A percentile compares a stretch with the other conserved stretches of the same genome.
Conservation (phyloP, 2,329 filamentous ascomycete genomes). For the Pestalotiopsis sp. region DNA sequence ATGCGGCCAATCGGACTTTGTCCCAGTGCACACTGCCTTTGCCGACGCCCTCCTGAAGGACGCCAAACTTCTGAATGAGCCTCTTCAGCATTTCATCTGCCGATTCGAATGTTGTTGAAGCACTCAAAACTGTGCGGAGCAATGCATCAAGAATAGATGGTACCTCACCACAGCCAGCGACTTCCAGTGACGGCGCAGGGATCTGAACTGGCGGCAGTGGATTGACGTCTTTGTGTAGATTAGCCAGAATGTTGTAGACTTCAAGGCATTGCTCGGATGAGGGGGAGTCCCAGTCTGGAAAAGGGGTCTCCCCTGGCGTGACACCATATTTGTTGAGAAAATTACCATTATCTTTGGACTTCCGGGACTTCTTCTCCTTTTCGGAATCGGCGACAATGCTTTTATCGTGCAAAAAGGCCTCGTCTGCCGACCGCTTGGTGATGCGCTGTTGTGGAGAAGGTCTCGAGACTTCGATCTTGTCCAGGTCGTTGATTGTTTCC, state of each 20-base stretch:
- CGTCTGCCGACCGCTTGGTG: not conserved
- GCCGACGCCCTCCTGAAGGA: constrained; percentile 63
- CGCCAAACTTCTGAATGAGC: constrained; percentile 66
- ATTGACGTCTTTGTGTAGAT: constrained; percentile 65
- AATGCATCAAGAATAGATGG: constrained; percentile 57
- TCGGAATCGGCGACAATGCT: not conserved
- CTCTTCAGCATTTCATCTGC: constrained; percentile 68
- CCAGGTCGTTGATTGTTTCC: not conserved
- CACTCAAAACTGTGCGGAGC: constrained; percentile 55
- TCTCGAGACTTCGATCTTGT: not conserved
- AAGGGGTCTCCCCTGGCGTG: constrained; percentile 63
- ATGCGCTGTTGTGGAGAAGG: not conserved
- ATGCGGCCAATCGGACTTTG: constrained; percentile 61
- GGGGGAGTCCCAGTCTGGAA: constrained; percentile 66
- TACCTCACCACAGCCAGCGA: constrained; percentile 68
- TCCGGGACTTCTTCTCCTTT: constrained; percentile 24
- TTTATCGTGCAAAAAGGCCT: not conserved
- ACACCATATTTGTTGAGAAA: constrained; percentile 44
- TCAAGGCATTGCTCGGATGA: constrained; percentile 70
- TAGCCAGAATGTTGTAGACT: constrained; percentile 66
- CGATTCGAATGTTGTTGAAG: constrained; percentile 49
- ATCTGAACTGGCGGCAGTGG: constrained; percentile 62
- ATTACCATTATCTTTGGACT: constrained; percentile 36
- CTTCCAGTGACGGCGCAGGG: constrained; percentile 68
- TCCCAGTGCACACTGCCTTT: constrained; percentile 78